Conservation (phyloP, 805 yeast species). For the Candida corydali region DNA sequence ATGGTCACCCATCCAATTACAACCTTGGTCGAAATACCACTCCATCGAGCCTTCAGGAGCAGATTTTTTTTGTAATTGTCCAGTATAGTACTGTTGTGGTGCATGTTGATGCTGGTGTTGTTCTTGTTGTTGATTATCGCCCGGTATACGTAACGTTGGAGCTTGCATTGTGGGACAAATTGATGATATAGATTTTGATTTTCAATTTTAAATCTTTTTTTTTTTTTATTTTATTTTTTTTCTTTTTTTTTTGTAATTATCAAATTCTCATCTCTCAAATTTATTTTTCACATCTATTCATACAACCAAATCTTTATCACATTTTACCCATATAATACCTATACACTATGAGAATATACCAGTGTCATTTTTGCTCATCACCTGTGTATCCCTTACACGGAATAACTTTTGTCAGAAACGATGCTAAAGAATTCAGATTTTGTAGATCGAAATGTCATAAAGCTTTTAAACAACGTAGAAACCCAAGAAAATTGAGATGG, state of each 20-base stretch:
- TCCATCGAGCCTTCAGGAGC: conserved; percentile 49
- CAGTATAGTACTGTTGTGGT: conserved; percentile 26
- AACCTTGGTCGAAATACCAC: conserved; percentile 59
- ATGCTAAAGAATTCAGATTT: conserved; percentile 95
- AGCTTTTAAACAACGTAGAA: conserved; percentile 95
- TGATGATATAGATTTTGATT: not conserved
- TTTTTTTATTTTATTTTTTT: not conserved
- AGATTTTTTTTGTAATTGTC: conserved; percentile 36
- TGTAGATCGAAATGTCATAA: conserved; percentile 98
- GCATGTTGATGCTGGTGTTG: conserved; percentile 14
- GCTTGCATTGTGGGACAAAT: conserved; percentile 41
- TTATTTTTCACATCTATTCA: not conserved
- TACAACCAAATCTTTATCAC: not conserved
- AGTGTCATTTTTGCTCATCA: conserved; percentile 96
- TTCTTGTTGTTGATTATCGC: conserved; percentile 28
- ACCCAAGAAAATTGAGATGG: conserved; percentile 97
- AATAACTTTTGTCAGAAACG: conserved; percentile 96
- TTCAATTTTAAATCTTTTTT: not conserved
- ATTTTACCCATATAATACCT: not conserved
- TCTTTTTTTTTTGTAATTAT: not conserved
- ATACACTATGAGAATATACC: conserved; percentile 68
- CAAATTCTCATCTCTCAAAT: not conserved
- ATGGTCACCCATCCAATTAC: conserved; percentile 64
- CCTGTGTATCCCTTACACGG: conserved; percentile 87
- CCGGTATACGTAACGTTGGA: conserved; percentile 56